Evolutionary conservation across 257 asterid species (phyloP), one percentile per base, ranked within the genome.

Genomic region (Solanum commersonii): DNA sequence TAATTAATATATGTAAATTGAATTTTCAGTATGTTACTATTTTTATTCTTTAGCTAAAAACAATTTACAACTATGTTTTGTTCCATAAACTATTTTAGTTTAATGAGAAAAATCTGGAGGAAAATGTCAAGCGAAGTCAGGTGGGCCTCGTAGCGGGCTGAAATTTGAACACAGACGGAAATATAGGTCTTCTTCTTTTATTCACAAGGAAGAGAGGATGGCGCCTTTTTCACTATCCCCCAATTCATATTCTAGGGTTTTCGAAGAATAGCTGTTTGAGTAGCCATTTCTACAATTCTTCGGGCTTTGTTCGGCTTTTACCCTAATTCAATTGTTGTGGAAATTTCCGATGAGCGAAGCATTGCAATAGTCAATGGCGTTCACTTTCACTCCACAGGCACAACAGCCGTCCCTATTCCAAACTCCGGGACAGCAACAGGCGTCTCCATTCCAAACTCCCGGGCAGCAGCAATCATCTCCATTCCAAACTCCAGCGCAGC

Each of bases 321-420:
- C 25, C 88, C 76, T 73, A 59, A 86, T 85, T 38, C 71, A 85
- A 31, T 4, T 49, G 44, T 31, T n/a, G 20, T 29, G 15, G 12
- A 79, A 79, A 44, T 42, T 27, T 8, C 63, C 25, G 37, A 79
- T 79, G 85, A 44, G 27, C 67, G 25, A 79, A 89, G 67, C 87
- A 56, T 63, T 31, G 35, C 38, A 89, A 82, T 59, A 63, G 87
- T 11, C 79, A 86, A 96, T 94, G 96, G 90, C 96, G 10, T 95
- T 96, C 91, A 91, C 95, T 7, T 96, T 96, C 90, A 88, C 94
- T 63, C 94, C 93, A 23, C 92, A 84, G 79, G 90, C 83, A 85
- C 98, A 89, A 49, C 95, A 91, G 87, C 91, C 89, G 31, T 88
- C 93, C 10, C 81, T 73, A 4, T 90, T 93, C 77, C 92, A 88